phyloP scores from a whole-genome alignment of 2,329 filamentous ascomycete species.

The Penicillium sp. region DNA sequence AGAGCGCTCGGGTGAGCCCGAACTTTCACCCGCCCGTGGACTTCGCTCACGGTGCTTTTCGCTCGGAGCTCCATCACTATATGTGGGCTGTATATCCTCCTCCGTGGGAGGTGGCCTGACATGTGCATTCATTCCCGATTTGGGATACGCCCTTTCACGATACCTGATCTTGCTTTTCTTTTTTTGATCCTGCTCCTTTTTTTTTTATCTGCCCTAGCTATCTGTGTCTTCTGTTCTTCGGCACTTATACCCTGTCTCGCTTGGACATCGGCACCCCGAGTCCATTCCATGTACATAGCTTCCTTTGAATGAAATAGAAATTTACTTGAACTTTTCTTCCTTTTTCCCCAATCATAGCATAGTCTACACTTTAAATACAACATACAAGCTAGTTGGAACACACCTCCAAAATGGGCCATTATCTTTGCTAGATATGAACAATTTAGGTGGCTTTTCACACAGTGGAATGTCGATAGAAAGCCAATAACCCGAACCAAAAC shows the following conservation, averaged over 20 bases:
- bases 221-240: constrained; percentile 5
- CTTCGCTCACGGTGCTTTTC: not conserved
- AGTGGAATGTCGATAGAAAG: not conserved
- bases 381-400: not conserved
- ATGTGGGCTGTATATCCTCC: constrained; percentile 1
- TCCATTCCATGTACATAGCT: not conserved
- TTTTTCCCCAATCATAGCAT: not conserved
- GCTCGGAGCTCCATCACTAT: not conserved
- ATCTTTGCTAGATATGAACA: not conserved
- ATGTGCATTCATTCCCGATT: not conserved
- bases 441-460: not conserved
- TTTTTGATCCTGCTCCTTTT: not conserved
- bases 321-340: not conserved
- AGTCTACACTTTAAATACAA: not conserved
- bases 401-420: not conserved
- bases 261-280: not conserved
- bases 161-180: constrained; percentile 11
- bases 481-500: not conserved
- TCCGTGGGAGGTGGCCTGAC: not conserved
- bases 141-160: constrained; percentile 12
- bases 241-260: constrained; percentile 20
- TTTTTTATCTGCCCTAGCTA: not conserved
- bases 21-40: not conserved
- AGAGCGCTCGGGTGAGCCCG: constrained; percentile 2
- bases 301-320: not conserved